A percentile compares a stretch with the other conserved stretches of the same genome.
phyloP scores from a whole-genome alignment of 2,329 filamentous ascomycete genomes.

The Trichocomaceae sp. region DNA sequence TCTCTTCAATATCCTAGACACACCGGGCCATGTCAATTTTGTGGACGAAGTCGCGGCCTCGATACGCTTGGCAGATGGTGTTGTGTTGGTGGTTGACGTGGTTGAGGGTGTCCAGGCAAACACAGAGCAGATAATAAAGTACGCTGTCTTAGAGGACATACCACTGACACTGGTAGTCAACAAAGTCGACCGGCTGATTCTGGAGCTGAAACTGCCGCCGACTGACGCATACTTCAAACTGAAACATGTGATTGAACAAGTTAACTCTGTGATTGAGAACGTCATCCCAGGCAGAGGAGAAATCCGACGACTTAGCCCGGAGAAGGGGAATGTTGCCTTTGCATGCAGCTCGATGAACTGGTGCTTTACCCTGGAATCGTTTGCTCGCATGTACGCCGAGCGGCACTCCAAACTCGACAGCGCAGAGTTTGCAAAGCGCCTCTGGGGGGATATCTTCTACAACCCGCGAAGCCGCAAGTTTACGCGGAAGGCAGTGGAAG shows the following conservation, averaged over 20 bases:
- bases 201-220: constrained; percentile 89
- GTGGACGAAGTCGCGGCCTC: constrained; percentile 92
- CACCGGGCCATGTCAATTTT: constrained; percentile 96
- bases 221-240: constrained; percentile 98
- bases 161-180: constrained; percentile 88
- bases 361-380: constrained; percentile 92
- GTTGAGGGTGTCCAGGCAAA: constrained; percentile 99
- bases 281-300: constrained; percentile 75
- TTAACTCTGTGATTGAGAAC: constrained; percentile 91
- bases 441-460: constrained; percentile 97
- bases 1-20: constrained; percentile 90
- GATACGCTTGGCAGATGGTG: constrained; percentile 78
- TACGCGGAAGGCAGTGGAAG: constrained; percentile 77
- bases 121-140: constrained; percentile 94
- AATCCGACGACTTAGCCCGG: constrained; percentile 75
- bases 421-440: constrained; percentile 70
- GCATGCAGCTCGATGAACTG: constrained; percentile 89
- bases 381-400: constrained; percentile 93
- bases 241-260: constrained; percentile 96
- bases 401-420: constrained; percentile 75
- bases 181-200: constrained; percentile 91
- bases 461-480: constrained; percentile 88
- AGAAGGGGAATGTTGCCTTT: constrained; percentile 97
- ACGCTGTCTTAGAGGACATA: constrained; percentile 82
- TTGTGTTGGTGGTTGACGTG: constrained; percentile 90